Evolutionary conservation across 2,329 filamentous ascomycete genomes (phyloP), one percentile per base, ranked within the genome.

Genomic region (Gnomoniopsis smithogilvyi): DNA sequence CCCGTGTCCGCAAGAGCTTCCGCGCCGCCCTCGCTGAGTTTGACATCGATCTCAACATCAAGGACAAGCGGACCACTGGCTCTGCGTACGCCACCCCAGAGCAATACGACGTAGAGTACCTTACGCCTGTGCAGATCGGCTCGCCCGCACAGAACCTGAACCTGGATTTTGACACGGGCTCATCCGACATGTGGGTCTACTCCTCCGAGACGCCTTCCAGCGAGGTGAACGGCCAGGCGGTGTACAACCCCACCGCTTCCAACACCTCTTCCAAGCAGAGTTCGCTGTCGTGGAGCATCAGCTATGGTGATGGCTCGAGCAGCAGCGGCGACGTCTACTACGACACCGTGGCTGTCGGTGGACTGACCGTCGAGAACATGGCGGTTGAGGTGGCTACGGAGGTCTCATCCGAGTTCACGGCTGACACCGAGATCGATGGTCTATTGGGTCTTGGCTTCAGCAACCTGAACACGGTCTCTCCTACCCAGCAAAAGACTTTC

Each of bases 361-460:
- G 75, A 6, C 67, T 80, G 19, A 73, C 68, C 1, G 77, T 79
- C 7, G 59, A 59, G 36, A 65, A 63, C 2, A 78, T 80, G 64
- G 76, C 77, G 12, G 73, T 81, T 12, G 76, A 80, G 64, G 69
- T 72, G 33, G 78, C 78, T 11, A 67, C 67, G 21, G 69, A 74
- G 33, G 76, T 80, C 34, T 78, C 76, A 12, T 49, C 65, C 2
- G 69, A 71, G 43, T 79, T 80, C 61, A 74, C 74, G n/a, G 64
- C 69, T 21, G 70, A 75, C 49, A 62, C 67, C 3, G 67, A 72
- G 15, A 72, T 76, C 6, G 76, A 79, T 51, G 78, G 78, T 1
- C 72, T 81, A 1, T 65, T 80, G 12, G 79, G 79, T 1, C 67
- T 80, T 3, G 77, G 72, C 0, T 80, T 80, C 60, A 73, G 74